These are phyloP conservation scores for Neofusicoccum sp. DNA, from an alignment of 2,329 filamentous ascomycete genomes.

Conservation along the genomic window DNA sequence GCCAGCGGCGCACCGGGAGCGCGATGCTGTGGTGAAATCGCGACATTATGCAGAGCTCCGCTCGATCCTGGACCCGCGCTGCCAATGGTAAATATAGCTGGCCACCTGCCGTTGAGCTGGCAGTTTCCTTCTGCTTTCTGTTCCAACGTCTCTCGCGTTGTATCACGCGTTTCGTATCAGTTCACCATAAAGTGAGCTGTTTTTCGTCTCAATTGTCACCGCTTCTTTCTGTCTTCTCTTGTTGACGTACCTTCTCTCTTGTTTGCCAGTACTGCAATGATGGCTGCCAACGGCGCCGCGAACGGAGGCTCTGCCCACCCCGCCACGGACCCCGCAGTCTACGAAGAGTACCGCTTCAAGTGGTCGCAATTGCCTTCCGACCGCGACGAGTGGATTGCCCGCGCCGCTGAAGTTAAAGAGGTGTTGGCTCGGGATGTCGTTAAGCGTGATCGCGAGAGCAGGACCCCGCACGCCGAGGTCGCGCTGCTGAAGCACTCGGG, in stretches of 20 bases:
- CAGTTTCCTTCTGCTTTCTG: not conserved
- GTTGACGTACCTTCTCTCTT: not conserved
- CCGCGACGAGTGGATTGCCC: slow-evolving; percentile 49
- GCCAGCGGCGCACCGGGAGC: not conserved
- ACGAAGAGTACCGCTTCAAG: slow-evolving; percentile 43
- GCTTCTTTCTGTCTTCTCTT: not conserved
- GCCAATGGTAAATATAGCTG: slow-evolving; percentile 1
- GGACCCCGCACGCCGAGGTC: slow-evolving; percentile 55
- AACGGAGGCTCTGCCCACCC: not conserved
- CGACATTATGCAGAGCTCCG: slow-evolving; percentile 4
- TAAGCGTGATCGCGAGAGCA: slow-evolving; percentile 54
- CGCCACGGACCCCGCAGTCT: slow-evolving; percentile 43
- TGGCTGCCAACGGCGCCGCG: slow-evolving; percentile 1
- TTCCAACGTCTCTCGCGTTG: not conserved
- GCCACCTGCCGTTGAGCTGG: not conserved
- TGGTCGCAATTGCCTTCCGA: slow-evolving; percentile 44
- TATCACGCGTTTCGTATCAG: not conserved
- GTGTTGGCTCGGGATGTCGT: slow-evolving; percentile 55
- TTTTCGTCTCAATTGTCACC: not conserved
- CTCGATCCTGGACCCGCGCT: not conserved
- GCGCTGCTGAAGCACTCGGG: slow-evolving; percentile 56
- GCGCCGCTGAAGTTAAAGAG: slow-evolving; percentile 53
- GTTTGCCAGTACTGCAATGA: not conserved
- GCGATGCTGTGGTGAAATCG: slow-evolving; percentile 13
- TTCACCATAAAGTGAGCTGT: not conserved